Evolutionary conservation across 2,329 filamentous ascomycete species (phyloP), one percentile per base, ranked within the genome.

Genomic region (Talaromyces piceae): DNA sequence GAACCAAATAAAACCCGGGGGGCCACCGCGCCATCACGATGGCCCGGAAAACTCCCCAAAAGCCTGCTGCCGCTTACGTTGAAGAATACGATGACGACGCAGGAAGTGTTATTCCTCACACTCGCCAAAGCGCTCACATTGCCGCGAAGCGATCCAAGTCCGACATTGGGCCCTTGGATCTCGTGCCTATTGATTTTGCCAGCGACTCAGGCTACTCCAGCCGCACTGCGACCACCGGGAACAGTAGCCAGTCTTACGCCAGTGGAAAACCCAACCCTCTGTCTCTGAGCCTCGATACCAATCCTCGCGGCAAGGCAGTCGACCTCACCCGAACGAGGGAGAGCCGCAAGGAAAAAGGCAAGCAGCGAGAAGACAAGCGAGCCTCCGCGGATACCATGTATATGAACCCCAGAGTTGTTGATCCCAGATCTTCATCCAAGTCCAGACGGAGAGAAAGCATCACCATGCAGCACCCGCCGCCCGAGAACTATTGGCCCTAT

Each of bases 151-250:
- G 72, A 56, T 73, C 76, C 50, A 70, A 71, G 57, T 61, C 69
- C 55, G 67, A 73, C 51, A 56, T 68, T 51, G 65, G 59, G 67
- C 64, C 57, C 65, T 52, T 54, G 46, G 64, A 62, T 55, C n/a
- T 49, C 20, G 59, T 60, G 52, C 65, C 66, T 58, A 67, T 70
- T 54, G 75, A 80, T 65, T 69, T 71, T 61, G 73, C 75, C 59
- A 80, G 76, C 67, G 80, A 84, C 67, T 82, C 79, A 58, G 80
- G 80, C 60, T 82, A 82, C 71, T 81, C 78, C 56, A 82, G 78
- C 70, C 74, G 75, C 61, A 79, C 78, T 60, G 73, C 72, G 58
- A 73, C 75, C 56, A 75, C 76, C 55, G 69, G 74, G 66, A 74
- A 75, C 69, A 73, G 67, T 60, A 65, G 74, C 74, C 50, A 53